These are phyloP conservation scores for Globisporangium lucens DNA, from an alignment of 352 stramenopile genomes.

Conservation along the genomic window DNA sequence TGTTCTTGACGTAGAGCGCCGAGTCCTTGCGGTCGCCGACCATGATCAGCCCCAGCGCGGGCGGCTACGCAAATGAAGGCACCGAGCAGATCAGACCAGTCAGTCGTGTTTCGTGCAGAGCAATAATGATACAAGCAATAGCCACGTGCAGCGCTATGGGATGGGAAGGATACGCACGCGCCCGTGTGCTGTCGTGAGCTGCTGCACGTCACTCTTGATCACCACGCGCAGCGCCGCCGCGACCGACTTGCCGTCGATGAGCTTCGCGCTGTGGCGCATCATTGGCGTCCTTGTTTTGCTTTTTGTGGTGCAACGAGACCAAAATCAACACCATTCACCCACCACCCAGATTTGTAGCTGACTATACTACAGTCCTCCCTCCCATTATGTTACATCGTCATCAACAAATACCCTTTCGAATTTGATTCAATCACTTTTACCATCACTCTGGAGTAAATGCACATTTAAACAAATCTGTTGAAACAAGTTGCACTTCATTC, in stretches of 20 bases:
- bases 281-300: background rate
- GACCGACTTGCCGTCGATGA: slow-evolving; percentile 76
- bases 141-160: background rate
- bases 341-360: no score
- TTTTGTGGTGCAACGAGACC: background rate
- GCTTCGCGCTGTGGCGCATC: slow-evolving; percentile 24
- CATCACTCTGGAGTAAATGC: no score
- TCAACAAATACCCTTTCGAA: no score
- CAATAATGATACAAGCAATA: slow-evolving; percentile 1
- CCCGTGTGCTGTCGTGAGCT: slow-evolving; percentile 45
- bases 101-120: background rate
- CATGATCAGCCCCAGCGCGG: slow-evolving; percentile 97
- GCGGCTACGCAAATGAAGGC: slow-evolving; percentile 23
- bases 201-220: slow-evolving; percentile 60
- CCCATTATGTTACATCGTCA: no score
- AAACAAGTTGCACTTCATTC: no score
- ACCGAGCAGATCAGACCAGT: background rate
- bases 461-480: no score
- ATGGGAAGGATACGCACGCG: slow-evolving; percentile 26
- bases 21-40: slow-evolving; percentile 96
- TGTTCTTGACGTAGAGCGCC: slow-evolving; percentile 98
- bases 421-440: no score
- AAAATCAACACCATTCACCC: no score
- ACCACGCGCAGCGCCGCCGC: slow-evolving; percentile 55
- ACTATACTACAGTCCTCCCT: no score